These are phyloP conservation scores for Saccharum spontaneum DNA, from an alignment of 176 grass and related monocot species.

Conservation along the genomic window DNA sequence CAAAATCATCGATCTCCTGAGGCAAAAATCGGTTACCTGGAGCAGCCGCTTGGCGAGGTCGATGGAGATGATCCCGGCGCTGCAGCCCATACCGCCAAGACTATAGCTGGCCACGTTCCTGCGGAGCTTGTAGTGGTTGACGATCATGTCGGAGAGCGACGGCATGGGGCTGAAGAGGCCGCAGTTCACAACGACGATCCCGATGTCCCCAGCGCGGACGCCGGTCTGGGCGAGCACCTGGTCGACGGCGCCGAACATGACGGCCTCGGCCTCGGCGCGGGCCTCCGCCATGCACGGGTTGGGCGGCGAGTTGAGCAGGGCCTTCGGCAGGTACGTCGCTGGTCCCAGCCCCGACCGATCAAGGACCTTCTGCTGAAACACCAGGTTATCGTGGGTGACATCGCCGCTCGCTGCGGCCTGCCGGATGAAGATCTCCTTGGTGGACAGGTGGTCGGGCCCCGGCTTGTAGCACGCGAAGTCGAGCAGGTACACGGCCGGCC, in stretches of 20 bases:
- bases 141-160: constrained; percentile 80
- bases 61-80: constrained; percentile 86
- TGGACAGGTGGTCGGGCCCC: constrained; percentile 10
- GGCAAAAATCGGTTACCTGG: constrained; percentile 38
- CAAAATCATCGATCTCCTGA: too few species aligned
- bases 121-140: constrained; percentile 82
- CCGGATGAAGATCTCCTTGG: constrained; percentile 69
- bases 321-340: constrained; percentile 62
- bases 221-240: constrained; percentile 61
- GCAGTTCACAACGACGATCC: constrained; percentile 74
- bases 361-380: constrained; percentile 79
- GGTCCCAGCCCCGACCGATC: constrained; percentile 75
- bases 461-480: constrained; percentile 50
- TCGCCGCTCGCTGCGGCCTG: constrained; percentile 25
- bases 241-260: constrained; percentile 93
- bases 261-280: constrained; percentile 69
- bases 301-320: constrained; percentile 61
- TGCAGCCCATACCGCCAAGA: constrained; percentile 91
- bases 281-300: constrained; percentile 96
- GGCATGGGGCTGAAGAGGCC: constrained; percentile 86
- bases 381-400: constrained; percentile 71
- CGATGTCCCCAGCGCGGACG: constrained; percentile 58
- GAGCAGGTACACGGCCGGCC: constrained; percentile 30
- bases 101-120: constrained; percentile 79
- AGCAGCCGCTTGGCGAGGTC: constrained; percentile 93